These are phyloP conservation scores for Boletus tomentosulus DNA, from an alignment of 768 basidiomycete species.

Conservation along the genomic window DNA sequence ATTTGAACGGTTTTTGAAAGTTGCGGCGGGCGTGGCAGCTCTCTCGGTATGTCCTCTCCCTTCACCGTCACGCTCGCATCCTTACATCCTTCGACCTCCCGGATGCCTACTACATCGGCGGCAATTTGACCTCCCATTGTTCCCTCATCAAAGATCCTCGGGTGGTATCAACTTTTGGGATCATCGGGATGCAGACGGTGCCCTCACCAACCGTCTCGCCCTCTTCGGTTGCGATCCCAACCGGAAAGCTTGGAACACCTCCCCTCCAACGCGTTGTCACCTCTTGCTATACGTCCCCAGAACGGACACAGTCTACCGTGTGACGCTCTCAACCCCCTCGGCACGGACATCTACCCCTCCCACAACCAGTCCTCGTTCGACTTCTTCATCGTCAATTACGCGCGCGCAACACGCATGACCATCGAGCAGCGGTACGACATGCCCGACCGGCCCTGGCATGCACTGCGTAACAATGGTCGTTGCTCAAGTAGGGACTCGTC, in stretches of 20 bases:
- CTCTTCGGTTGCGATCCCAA: constrained; percentile 10
- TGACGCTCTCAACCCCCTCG: too few relatives aligned
- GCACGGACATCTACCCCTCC: constrained; percentile 35
- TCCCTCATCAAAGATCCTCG: constrained; percentile 34
- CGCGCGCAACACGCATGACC: constrained; percentile 33
- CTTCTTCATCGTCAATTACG: too few relatives aligned
- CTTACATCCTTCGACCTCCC: constrained; percentile 44
- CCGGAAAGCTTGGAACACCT: constrained; percentile 56
- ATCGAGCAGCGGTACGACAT: too few relatives aligned
- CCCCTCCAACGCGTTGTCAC: too few relatives aligned
- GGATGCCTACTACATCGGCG: constrained; percentile 46
- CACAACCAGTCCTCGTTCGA: too few relatives aligned
- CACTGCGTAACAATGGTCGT: too few relatives aligned
- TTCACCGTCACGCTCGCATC: constrained; percentile 37
- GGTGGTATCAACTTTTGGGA: constrained; percentile 55
- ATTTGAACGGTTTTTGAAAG: constrained; percentile 4
- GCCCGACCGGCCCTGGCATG: too few relatives aligned
- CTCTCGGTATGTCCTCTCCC: constrained; percentile 7
- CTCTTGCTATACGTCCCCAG: too few relatives aligned
- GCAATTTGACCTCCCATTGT: constrained; percentile 47
- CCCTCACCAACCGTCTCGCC: constrained; percentile 40
- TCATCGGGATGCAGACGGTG: constrained; percentile 36
- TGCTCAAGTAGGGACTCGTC: too few relatives aligned
- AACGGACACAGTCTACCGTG: background rate
- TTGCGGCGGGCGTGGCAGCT: constrained; percentile 2